Base-by-base conservation (phyloP, 768 basidiomycete genomes). In the Paxillus rubicundulus region DNA sequence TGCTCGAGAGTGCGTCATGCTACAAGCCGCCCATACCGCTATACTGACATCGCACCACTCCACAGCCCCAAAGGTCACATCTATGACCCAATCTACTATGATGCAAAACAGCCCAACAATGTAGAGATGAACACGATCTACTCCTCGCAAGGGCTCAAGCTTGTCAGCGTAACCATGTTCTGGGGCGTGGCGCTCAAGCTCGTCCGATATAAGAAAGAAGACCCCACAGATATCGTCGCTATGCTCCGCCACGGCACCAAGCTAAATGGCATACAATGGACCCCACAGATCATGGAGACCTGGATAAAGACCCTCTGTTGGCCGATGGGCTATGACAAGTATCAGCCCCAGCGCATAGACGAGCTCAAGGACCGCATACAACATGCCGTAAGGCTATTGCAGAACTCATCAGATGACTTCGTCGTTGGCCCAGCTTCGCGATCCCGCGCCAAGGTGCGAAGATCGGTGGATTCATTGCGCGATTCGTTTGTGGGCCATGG, bases 111-210 rank as follows among this genome's bases (percentile, higher is more conserved):
- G 37, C 69, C 74, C 9, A 73, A 78, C 53, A 86, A 87, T 61
- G 55, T 80, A 20, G 62, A 66, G 3, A 67, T 75, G 52, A 82
- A 82, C 65, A 85, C 83, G 1, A 72, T 88, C 13, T 89, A 77
- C 68, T 68, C 70, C 1, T 79, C 81, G 1, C 68, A 69, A 0
- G 85, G 86, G 42, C 75, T 89, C 46, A 63, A 62, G 0, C 68
- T 82, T 45, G 68, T 87, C 61, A 82, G 79, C 54, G 85, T 88
- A 2, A 80, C 83, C 24, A 86, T 86, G 52, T 80, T 81, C 54
- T 89, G 87, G 87, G 79, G 81, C 1, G 79, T 88, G 38, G 82
- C 86, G 3, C 78, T 88, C 59, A 89, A 89, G 63, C 74, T 89
- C 10, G 84, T 85, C 17, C 76, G 87, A 6, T 89, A 85, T 63